Conservation (phyloP, 2,329 filamentous ascomycete species). For the Colletotrichum coccodes region DNA sequence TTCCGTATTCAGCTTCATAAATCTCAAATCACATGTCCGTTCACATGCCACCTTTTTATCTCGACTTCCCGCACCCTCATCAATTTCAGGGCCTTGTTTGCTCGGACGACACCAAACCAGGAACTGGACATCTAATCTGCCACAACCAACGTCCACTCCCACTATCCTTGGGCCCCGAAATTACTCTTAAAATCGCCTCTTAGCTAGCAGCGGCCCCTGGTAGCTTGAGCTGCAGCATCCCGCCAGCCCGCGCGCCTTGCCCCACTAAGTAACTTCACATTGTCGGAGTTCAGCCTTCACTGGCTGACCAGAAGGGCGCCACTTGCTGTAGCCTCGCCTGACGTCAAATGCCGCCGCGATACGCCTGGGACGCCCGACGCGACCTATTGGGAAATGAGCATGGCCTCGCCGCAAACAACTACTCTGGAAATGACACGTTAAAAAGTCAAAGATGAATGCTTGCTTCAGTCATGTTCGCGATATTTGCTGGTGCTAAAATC, state of each 20-base stretch:
- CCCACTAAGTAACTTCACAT: not conserved
- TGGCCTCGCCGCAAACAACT: not conserved
- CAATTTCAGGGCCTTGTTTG: not conserved
- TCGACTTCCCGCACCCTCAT: not conserved
- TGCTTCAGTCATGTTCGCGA: slow-evolving; percentile 29
- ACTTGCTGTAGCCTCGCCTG: slow-evolving; percentile 6
- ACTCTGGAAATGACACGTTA: not conserved
- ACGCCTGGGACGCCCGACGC: not conserved
- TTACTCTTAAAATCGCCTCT: slow-evolving; percentile 13
- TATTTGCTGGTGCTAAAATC: slow-evolving; percentile 29
- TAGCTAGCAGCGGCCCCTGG: slow-evolving; percentile 15
- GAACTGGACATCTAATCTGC: slow-evolving; percentile 9
- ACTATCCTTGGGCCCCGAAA: slow-evolving; percentile 16
- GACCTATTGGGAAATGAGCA: too few relatives aligned
- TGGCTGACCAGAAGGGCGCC: too few relatives aligned
- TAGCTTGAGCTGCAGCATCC: slow-evolving; percentile 21
- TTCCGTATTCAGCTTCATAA: not conserved
- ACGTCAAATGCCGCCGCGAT: not conserved
- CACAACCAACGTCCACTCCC: slow-evolving; percentile 3
- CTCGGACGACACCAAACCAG: not conserved
- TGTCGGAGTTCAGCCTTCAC: not conserved
- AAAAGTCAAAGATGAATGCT: slow-evolving; percentile 2
- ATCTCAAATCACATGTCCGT: not conserved
- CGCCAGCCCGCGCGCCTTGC: slow-evolving; percentile 15
- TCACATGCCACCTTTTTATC: not conserved